Evolutionary conservation across 345 rosid genomes (phyloP).

Genomic region (Iberis pinnata): DNA sequence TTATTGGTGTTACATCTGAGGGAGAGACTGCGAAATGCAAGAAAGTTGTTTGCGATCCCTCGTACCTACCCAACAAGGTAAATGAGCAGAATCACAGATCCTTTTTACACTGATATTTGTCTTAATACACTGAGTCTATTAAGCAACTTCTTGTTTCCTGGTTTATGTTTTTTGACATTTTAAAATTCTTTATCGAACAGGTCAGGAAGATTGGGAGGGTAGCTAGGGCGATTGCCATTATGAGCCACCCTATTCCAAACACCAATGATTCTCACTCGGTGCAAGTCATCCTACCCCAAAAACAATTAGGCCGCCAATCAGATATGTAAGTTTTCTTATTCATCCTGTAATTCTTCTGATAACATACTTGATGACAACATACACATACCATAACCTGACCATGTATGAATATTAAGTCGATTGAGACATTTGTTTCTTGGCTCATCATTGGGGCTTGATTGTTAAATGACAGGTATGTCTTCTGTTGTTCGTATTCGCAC

Average conservation of each 20-base stretch:
- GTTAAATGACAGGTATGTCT: conserved; percentile 67
- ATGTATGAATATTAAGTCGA: too few relatives aligned
- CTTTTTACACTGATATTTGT: too few relatives aligned
- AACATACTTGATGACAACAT: too few relatives aligned
- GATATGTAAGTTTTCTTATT: conserved; percentile 52
- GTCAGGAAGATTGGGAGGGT: conserved; percentile 82
- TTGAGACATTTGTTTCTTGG: not conserved
- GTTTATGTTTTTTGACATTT: not conserved
- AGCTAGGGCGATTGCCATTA: conserved; percentile 90
- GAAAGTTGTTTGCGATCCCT: conserved; percentile 97
- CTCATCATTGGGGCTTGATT: too few relatives aligned
- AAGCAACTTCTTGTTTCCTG: too few relatives aligned
- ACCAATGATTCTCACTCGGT: conserved; percentile 80
- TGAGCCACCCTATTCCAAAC: conserved; percentile 89
- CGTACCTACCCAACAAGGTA: conserved; percentile 84
- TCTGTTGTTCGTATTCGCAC: conserved; percentile 92
- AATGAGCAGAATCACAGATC: not conserved
- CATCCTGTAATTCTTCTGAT: not conserved
- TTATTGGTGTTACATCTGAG: conserved; percentile 44
- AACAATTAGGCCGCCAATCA: conserved; percentile 87
- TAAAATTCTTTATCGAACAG: conserved; percentile 31
- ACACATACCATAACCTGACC: too few relatives aligned
- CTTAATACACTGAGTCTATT: too few relatives aligned
- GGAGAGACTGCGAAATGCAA: conserved; percentile 74
- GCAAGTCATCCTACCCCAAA: conserved; percentile 92